phyloP scores from a whole-genome alignment of 371 early-diverging fungal species.

The Dinochytrium kinnereticum region DNA sequence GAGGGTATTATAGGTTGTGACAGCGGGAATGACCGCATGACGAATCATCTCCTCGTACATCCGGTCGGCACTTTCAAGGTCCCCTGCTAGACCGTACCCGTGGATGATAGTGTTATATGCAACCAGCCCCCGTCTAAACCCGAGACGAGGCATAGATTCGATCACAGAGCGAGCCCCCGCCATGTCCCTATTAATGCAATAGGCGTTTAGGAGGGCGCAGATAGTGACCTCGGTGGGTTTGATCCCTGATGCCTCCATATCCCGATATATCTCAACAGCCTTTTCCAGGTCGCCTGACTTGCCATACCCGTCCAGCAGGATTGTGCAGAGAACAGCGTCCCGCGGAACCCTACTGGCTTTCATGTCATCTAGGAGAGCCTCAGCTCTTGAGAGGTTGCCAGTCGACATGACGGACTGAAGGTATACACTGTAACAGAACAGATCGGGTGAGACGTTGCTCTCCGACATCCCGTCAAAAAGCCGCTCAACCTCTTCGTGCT shows the following conservation, averaged over 20 bases:
- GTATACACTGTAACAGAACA: conserved; percentile 55
- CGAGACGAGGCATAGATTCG: conserved; percentile 42
- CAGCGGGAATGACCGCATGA: conserved; percentile 42
- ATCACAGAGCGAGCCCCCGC: conserved; percentile 29
- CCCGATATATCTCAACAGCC: conserved; percentile 46
- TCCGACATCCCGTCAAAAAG: conserved; percentile 19
- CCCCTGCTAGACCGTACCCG: conserved; percentile 54
- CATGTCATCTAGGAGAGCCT: conserved; percentile 51
- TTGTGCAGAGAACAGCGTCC: conserved; percentile 58
- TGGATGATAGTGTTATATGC: conserved; percentile 61
- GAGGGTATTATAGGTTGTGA: conserved; percentile 60
- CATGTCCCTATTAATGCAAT: conserved; percentile 39
- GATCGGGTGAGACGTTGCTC: conserved; percentile 15
- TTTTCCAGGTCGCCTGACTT: conserved; percentile 41
- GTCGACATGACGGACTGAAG: conserved; percentile 52
- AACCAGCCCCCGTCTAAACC: conserved; percentile 37
- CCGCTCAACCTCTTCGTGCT: conserved; percentile 16
- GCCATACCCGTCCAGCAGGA: conserved; percentile 53
- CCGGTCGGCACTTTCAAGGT: conserved; percentile 41
- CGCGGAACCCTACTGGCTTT: conserved; percentile 30
- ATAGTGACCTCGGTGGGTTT: conserved; percentile 33
- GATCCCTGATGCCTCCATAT: conserved; percentile 45
- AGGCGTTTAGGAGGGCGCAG: conserved; percentile 33
- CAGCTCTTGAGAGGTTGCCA: conserved; percentile 39
- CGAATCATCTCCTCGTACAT: conserved; percentile 50